A percentile compares a stretch with the other conserved stretches of the same genome.
Evolutionary conservation across 371 early-diverging fungal genomes (phyloP).

Genomic region (Choanephora cucurbitarum): DNA sequence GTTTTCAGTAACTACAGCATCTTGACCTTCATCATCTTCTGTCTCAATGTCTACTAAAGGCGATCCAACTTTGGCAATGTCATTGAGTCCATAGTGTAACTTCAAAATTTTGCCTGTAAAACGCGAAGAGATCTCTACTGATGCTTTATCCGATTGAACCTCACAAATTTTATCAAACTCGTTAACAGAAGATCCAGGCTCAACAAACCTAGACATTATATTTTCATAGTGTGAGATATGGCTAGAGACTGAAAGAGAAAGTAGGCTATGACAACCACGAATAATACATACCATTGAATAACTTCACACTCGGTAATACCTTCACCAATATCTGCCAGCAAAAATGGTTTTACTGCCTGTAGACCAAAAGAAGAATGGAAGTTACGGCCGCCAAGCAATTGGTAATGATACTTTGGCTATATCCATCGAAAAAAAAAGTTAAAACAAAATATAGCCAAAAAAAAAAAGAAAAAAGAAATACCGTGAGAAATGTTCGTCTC

Average conservation of each 20-base stretch:
- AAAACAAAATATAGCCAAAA: background rate
- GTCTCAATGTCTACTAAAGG: conserved; percentile 93
- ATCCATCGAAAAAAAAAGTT: background rate
- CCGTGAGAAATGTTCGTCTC: conserved; percentile 28
- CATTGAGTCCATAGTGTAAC: conserved; percentile 83
- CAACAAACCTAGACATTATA: conserved; percentile 76
- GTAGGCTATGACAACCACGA: background rate
- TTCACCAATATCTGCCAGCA: conserved; percentile 97
- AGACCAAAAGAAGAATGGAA: conserved; percentile 41
- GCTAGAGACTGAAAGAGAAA: too few species aligned
- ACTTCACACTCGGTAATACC: conserved; percentile 97
- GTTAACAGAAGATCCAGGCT: conserved; percentile 85
- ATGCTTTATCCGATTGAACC: conserved; percentile 98
- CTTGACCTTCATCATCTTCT: conserved; percentile 42
- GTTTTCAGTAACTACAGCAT: background rate
- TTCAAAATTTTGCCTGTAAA: conserved; percentile 85
- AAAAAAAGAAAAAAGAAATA: conserved; percentile 3
- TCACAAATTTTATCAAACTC: conserved; percentile 97
- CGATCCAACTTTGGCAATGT: conserved; percentile 92
- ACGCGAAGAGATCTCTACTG: conserved; percentile 96
- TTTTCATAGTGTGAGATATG: background rate
- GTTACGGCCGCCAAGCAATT: conserved; percentile 10
- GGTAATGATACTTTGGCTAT: background rate
- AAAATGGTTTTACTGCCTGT: conserved; percentile 73
- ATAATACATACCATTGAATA: conserved; percentile 85